These are phyloP conservation scores for Tremella mesenterica DNA, from an alignment of 768 basidiomycete genomes.

Conservation along the genomic window DNA sequence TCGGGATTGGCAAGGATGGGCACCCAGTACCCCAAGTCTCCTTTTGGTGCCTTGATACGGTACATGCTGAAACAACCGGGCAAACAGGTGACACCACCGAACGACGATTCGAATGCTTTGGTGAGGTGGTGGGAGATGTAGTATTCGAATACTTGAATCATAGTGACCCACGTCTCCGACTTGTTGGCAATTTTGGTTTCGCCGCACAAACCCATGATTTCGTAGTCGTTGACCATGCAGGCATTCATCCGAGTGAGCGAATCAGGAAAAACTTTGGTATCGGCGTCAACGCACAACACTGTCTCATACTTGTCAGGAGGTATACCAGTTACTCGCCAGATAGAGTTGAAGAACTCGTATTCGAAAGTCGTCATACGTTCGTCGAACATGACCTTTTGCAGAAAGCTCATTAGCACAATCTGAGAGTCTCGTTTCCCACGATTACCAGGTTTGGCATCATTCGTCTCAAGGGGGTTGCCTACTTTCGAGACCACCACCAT, in stretches of 20 bases:
- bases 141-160: conserved; percentile 99
- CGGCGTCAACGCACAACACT: conserved; percentile 91
- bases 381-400: conserved; percentile 99
- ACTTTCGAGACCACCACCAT: conserved; percentile 92
- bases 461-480: conserved; percentile 83
- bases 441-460: conserved; percentile 89
- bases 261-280: conserved; percentile 98
- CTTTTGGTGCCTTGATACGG: conserved; percentile 98
- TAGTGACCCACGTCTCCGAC: conserved; percentile 94
- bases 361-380: conserved; percentile 99
- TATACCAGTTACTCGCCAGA: conserved; percentile 92
- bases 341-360: conserved; percentile 98
- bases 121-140: conserved; percentile 99
- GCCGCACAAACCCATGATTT: conserved; percentile 98
- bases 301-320: conserved; percentile 93
- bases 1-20: conserved; percentile 97
- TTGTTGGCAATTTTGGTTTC: conserved; percentile 99
- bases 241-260: conserved; percentile 90
- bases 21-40: conserved; percentile 91
- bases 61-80: conserved; percentile 99
- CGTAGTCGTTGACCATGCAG: conserved; percentile 91
- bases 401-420: conserved; percentile 92
- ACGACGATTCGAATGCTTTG: conserved; percentile 99
- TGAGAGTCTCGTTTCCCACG: conserved; percentile 98
- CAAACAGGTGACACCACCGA: conserved; percentile 97